Base-by-base conservation (phyloP, 2,329 filamentous ascomycete genomes). In the Phialophora chinensis region DNA sequence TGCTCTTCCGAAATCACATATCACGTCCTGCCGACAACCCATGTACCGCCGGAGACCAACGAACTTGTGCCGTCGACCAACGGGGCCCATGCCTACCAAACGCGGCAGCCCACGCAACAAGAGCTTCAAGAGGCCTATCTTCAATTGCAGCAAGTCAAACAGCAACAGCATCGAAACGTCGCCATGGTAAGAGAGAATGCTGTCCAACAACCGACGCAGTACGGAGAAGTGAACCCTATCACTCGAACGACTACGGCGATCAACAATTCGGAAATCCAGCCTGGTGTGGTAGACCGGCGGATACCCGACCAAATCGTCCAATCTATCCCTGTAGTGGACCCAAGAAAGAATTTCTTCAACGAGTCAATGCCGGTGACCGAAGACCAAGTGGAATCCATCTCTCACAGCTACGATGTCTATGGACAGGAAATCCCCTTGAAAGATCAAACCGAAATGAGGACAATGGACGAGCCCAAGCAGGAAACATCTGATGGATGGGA, bases 401-500 rank as follows among this genome's bases (percentile, higher is more conserved):
- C 84, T 14, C 86, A 88, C 73, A 80, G 79, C 47, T 89, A 84
- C 69, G 87, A 90, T 73, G 79, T 79, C 27, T 85, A 85, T 72
- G 86, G 86, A 23, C 80, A 85, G 57, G 83, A 84, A 57, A 78
- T 86, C 56, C 73, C 78, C 2, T 68, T 72, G 4, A 79, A 77
- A 67, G 82, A 84, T 57, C 80, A 82, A n/a, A 71, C 75, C 50
- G 70, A 75, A 61, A 63, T 71, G 65, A 85, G 88, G 74, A 67
- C 80, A 12, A 59, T 72, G 11, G 57, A 68, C n/a, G 73, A 73
- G 38, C 25, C 52, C 3, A 74, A 42, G 54, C 74, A 77, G 7
- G 80, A 83, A 3, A 88, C 91, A 66, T 75, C 85, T 0, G 93
- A 97, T 74, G 91, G 87, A 8, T 99, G 95, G 95, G 93, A 96